A percentile compares a stretch with the other conserved stretches of the same genome.
Conservation (phyloP, 2,329 filamentous ascomycete species). For the Monosporascus ibericus region DNA sequence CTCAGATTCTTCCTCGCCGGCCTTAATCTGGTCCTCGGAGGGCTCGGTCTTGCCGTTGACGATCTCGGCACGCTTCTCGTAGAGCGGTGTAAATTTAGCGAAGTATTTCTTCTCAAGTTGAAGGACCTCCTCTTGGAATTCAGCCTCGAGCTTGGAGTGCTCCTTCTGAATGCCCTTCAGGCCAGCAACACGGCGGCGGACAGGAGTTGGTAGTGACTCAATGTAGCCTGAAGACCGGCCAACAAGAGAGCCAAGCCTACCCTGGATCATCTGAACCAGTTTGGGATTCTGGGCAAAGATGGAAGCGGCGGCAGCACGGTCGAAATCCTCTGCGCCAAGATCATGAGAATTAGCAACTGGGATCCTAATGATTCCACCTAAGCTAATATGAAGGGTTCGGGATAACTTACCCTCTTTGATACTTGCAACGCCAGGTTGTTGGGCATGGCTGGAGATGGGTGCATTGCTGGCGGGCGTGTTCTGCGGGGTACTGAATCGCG, state of each 20-base stretch:
- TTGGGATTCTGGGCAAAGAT: slow-evolving; percentile 95
- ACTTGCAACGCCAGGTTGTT: slow-evolving; percentile 87
- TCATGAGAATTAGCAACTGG: neutral
- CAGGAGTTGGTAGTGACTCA: slow-evolving; percentile 83
- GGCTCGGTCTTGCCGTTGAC: slow-evolving; percentile 85
- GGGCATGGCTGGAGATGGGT: slow-evolving; percentile 94
- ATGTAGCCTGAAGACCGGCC: slow-evolving; percentile 96
- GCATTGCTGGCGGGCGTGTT: slow-evolving; percentile 95
- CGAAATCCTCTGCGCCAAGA: slow-evolving; percentile 70
- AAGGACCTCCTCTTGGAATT: slow-evolving; percentile 97
- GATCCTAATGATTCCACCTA: neutral
- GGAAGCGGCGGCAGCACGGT: slow-evolving; percentile 78
- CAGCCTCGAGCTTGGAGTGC: slow-evolving; percentile 94
- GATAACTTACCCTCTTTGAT: slow-evolving; percentile 85
- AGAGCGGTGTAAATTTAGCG: slow-evolving; percentile 94
- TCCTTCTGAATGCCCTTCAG: slow-evolving; percentile 98
- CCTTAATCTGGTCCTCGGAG: slow-evolving; percentile 77
- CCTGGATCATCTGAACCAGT: slow-evolving; percentile 95
- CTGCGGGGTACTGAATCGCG: slow-evolving; percentile 76
- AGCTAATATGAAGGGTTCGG: neutral
- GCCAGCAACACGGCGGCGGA: slow-evolving; percentile 89
- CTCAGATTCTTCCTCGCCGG: slow-evolving; percentile 74
- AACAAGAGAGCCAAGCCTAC: slow-evolving; percentile 86
- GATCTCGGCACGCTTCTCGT: slow-evolving; percentile 89
- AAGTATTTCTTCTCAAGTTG: slow-evolving; percentile 99